Base-by-base conservation (phyloP, 768 basidiomycete species). In the Strobilomyces echinocephalus region DNA sequence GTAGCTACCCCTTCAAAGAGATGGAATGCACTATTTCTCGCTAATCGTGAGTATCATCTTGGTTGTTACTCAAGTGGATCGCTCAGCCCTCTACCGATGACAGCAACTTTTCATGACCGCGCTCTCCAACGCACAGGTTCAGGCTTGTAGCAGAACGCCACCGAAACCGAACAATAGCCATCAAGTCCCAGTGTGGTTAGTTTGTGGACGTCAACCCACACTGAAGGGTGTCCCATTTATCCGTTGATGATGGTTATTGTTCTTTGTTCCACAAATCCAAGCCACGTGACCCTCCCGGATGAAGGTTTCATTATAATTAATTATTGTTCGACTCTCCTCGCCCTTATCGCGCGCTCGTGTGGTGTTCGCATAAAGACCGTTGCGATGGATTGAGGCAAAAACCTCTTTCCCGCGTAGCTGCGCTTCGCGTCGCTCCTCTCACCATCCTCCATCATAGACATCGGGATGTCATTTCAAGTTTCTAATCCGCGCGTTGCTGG, bases 401-500 rank as follows among this genome's bases (percentile, higher is more conserved):
- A 42, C 46, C 42, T 43, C 50, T 26, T 48, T 31, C 58, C 50
- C 46, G 66, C 61, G 59, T 58, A 68, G 62, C 64, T 63, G 66
- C 55, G 64, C 66, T 69, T 47, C 64, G 59, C 69, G 6, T 11
- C 18, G n/a, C 40, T 45, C 49, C 49, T 57, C 54, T 53, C 50
- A 44, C 49, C 41, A 31, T 44, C 43, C 24, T n/a, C 49, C 43
- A 49, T 39, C 42, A 44, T 48, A 57, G 56, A 40, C 49, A 45
- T 45, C 50, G 45, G n/a, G 42, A 68, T 68, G 65, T 14, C 60
- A 20, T 56, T 56, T 52, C 59, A 49, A 51, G n/a, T 49, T 44
- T 52, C 59, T 46, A 46, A 49, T 58, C 52, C 49, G 34, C 61
- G 49, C 58, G 42, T 68, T 61, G 66, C 70, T 66, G 69, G 68